Evolutionary conservation across 352 stramenopile genomes (phyloP), one percentile per base, ranked within the genome.

Genomic region (Pythium phragmiticola): DNA sequence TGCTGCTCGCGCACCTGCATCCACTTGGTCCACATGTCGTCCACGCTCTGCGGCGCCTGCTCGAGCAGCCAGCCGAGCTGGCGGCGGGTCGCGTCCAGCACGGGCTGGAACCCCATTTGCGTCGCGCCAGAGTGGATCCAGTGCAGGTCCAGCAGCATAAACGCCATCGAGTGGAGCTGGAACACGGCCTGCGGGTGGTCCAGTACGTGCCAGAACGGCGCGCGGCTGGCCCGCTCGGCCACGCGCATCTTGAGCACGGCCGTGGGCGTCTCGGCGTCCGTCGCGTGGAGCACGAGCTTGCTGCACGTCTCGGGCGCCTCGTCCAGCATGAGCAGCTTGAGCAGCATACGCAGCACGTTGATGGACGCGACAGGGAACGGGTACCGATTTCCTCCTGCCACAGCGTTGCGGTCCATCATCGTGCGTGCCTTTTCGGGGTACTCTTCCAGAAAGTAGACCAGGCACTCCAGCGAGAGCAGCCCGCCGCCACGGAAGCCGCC

Each of bases 301-400:
- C 78, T 91, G 46, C 73, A 77, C 34, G 84, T 72, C 36, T 88
- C 77, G 8, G 84, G 83, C 2, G 78, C 75, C 43, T 91, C 78
- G 56, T 94, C 82, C 21, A 94, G 70, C 86, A 94, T 92, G 53
- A 92, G 58, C 28, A 94, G 68, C 69, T 83, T 89, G 65, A 92
- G 73, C 71, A 92, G 74, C 86, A 94, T 92, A 16, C 86, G 82
- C 77, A 93, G 73, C n/a, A 94, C 84, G 61, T 94, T 94, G 68
- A 94, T 90, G 47, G 76, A 81, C 7, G 86, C 86, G 34, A 94
- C 86, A 17, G 86, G 86, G 66, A 93, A 92, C 53, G 84, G 84
- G 52, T 92, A 94, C 13, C 86, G 80, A 36, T 87, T 91, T 19
- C 86, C 86, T 17, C 86, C 86, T 1, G 86, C 69, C 16, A 80